Base-by-base conservation (phyloP, 2,329 filamentous ascomycete genomes). In the Alternaria longipes region DNA sequence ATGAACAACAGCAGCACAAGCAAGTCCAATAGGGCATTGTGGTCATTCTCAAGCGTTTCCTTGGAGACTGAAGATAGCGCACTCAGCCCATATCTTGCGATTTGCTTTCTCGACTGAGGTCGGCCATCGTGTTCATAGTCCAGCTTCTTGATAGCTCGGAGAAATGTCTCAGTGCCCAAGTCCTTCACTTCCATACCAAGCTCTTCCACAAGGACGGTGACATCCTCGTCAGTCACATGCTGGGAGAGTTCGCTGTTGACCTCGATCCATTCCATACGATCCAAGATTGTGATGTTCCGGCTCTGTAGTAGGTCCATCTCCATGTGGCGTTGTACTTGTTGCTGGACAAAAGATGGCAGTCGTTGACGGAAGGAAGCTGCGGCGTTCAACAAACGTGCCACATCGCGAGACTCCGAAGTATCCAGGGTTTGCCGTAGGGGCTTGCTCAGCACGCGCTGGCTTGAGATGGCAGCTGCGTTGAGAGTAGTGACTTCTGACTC, bases 1-100 rank as follows among this genome's bases (percentile, higher is more conserved):
- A 98, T 90, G 77, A 97, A 93, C 9, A 95, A 86, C 16, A 97
- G 84, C 7, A 99, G 84, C 3, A 95, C 85, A 3, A 98, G 82
- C 59, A 98, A 87, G 72, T 94, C 93, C 64, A 96, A 88, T 52
- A 96, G 88, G 8, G 95, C 83, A 61, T 87, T 87, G 80, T 89
- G 89, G 61, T 91, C 90, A 32, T 92, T 80, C 52, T 90, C 85
- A 7, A 95, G 86, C 12, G 87, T 90, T 74, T 98, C 93, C 72
- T 94, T 91, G 0, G 91, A 88, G 7, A 92, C 90, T 63, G 89
- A 89, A 11, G 97, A 86, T 14, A 93, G 83, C 2, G 93, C 81
- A 67, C 88, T 91, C 41, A 89, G 87, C 18, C 94, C 94, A 74
- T 94, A 93, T 44, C 89, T 86, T 0, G 92, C 93, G 45, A 93